Conservation (phyloP, 768 basidiomycete genomes). For the Mycena crocata region DNA sequence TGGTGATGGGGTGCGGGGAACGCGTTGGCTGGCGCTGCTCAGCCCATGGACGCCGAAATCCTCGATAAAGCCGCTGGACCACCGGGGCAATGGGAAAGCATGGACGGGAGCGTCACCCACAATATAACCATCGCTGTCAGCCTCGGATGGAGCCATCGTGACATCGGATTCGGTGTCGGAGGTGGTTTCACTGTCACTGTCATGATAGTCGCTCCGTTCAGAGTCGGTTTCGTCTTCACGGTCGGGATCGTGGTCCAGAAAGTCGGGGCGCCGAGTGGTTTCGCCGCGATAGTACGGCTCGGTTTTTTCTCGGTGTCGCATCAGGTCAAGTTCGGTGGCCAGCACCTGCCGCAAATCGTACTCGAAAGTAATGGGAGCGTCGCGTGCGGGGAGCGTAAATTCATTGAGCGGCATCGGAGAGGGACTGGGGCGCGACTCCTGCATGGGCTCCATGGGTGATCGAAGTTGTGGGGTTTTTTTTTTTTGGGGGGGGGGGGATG, state of each 20-base stretch:
- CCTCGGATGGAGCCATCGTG: too few relatives aligned
- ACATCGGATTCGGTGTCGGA: neutral
- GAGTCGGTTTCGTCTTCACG: neutral
- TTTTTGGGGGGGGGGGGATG: too few relatives aligned
- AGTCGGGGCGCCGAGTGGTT: neutral
- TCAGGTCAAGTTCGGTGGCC: neutral
- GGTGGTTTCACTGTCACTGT: neutral
- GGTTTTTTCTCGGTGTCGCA: neutral
- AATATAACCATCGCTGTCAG: neutral
- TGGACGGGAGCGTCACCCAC: neutral
- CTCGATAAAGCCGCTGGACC: neutral
- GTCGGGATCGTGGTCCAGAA: neutral
- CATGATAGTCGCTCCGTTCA: neutral
- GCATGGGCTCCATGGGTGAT: too few relatives aligned
- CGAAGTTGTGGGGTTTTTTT: too few relatives aligned
- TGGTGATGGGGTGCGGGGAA: neutral
- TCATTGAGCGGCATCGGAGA: too few relatives aligned
- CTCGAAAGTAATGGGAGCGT: neutral
- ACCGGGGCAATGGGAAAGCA: neutral
- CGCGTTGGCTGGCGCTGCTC: too few relatives aligned
- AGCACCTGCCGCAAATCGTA: neutral
- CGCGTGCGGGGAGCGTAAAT: too few relatives aligned
- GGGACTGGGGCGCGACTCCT: too few relatives aligned
- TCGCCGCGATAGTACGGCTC: conserved; percentile 8
- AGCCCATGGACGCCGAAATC: neutral